These are phyloP conservation scores for Apiotrichum laibachii DNA, from an alignment of 1,284 basidiomycete species.

Conservation along the genomic window DNA sequence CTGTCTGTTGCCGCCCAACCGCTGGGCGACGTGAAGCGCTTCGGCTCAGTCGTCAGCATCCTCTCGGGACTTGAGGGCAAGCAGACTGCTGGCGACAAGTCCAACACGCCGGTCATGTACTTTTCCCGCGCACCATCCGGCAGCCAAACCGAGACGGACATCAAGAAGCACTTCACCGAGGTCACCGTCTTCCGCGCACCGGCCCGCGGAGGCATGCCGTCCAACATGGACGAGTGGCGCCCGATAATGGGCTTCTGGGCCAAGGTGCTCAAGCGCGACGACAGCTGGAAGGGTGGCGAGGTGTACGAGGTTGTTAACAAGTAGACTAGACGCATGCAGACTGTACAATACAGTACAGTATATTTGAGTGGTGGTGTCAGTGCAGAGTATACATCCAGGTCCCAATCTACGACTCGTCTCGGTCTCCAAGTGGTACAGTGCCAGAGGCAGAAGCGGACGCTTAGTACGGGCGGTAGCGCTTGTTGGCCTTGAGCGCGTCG, in stretches of 20 bases:
- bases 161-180: slow-evolving; percentile 61
- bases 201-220: slow-evolving; percentile 65
- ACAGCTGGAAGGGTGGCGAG: slow-evolving; percentile 57
- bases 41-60: slow-evolving; percentile 7
- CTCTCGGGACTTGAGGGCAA: slow-evolving; percentile 4
- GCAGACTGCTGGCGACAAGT: slow-evolving; percentile 57
- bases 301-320: slow-evolving; percentile 64
- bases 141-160: slow-evolving; percentile 50
- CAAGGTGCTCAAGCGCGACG: slow-evolving; percentile 59
- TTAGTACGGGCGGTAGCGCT: slow-evolving; percentile 80
- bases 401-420: neutral
- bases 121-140: slow-evolving; percentile 57
- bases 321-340: neutral
- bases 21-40: slow-evolving; percentile 1
- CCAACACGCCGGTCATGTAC: slow-evolving; percentile 60
- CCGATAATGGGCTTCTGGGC: slow-evolving; percentile 86
- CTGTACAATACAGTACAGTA: no score
- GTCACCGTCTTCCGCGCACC: slow-evolving; percentile 54
- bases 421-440: neutral
- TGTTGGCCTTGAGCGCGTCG: slow-evolving; percentile 71
- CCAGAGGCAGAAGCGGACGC: no score
- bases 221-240: slow-evolving; percentile 71
- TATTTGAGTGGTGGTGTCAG: neutral
- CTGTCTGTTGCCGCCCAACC: neutral
- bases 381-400: neutral